Evolutionary conservation across 2,329 filamentous ascomycete species (phyloP), one percentile per base, ranked within the genome.

Genomic region (Pseudogymnoascus sp.): DNA sequence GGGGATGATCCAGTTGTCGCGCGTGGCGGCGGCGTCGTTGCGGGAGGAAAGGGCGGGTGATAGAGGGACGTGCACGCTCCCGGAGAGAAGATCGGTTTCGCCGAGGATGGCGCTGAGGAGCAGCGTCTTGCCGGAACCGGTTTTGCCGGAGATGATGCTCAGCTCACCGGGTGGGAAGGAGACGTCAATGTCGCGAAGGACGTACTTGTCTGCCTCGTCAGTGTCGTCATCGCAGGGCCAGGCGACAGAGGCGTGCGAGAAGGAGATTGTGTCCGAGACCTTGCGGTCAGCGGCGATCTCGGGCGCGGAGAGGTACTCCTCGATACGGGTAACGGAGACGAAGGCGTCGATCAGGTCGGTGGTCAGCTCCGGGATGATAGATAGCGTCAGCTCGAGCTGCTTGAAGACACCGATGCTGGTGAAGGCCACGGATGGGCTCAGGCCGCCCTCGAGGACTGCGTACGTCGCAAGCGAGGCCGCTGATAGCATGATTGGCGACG

Each of bases 71-170:
- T 80, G 80, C 60, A 93, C 77, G 4, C 75, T 78, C 1, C 90
- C 90, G 0, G 78, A 74, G 0, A 93, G 72, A 2, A 92, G 71
- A 65, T 93, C 89, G 2, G 85, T 85, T 74, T 93, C 90, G 1
- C 90, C 90, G 4, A 93, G 81, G 26, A 93, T 84, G 0, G 89
- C 83, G 0, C 88, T 83, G 6, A 95, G 79, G 66, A 95, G 77
- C 40, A 93, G 76, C 72, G 87, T 91, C 76, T 93, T 93, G 15
- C 90, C 90, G 7, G 86, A 86, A 0, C 90, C 90, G 0, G 90
- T 93, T 71, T 88, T 88, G 0, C 90, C 90, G 3, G 88, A 89
- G 35, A 93, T 85, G 13, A 93, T 83, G 19, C 85, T 91, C 7
- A 95, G 76, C 68, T 90, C 86, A 17, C 85, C 83, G 15, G 78